Evolutionary conservation across 108 stramenopile species (phyloP), one percentile per base, ranked within the genome.

Genomic region (Skeletonema costatum): DNA sequence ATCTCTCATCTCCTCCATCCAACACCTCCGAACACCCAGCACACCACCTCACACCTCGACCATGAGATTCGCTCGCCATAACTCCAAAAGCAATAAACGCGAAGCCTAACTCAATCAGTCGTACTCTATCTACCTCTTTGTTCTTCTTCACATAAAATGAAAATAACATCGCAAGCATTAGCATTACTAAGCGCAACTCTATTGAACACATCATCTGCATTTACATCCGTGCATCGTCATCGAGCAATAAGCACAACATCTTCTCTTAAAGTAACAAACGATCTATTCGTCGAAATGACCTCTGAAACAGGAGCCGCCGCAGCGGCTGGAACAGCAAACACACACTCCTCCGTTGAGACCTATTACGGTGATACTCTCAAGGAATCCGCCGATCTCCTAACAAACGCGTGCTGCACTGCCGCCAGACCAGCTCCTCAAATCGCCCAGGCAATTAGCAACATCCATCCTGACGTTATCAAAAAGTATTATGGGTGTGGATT

Each of bases 401-500:
- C 98, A 30, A 98, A 97, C 71, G 98, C 98, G 6, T 99, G 98
- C 83, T 95, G 91, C 75, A 98, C 98, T 13, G 89, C 89, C 70
- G 82, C 68, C 30, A 78, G 89, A 35, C 93, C 96, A 16, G 87
- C 96, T 7, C 76, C 68, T 12, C 87, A 91, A 64, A 92, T 99
- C 71, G 88, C 78, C 48, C 44, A 86, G n/a, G 84, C 83, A 30
- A 85, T 98, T 46, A 77, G 77, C 8, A 94, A 96, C 29, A 88
- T 99, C 36, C 86, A 94, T 68, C 91, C 93, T 16, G 86, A 88
- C 39, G 95, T 83, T 38, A 70, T 97, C 11, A 56, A 79, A 50
- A 97, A 96, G 81, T 99, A 98, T 76, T 99, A 99, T 72, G 98
- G 98, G 11, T 99, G 98, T 73, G 98, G 98, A 8, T 83, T 97